A percentile compares a stretch with the other conserved stretches of the same genome.
Evolutionary conservation across 768 basidiomycete species (phyloP).

Genomic region (Lactarius quietus): DNA sequence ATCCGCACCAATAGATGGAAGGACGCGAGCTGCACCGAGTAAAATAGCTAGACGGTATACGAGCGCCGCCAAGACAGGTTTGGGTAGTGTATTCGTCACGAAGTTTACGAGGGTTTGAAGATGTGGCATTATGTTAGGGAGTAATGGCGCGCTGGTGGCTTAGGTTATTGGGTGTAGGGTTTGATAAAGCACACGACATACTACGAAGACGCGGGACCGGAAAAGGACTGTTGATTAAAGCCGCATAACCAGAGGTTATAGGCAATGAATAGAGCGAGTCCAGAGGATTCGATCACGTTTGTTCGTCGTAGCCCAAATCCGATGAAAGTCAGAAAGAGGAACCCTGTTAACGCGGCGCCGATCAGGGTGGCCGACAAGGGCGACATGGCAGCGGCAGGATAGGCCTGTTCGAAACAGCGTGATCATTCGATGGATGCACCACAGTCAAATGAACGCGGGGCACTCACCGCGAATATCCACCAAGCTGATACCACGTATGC

Average conservation of each 20-base stretch:
- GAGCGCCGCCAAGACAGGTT: constrained; percentile 76
- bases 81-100: constrained; percentile 80
- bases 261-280: constrained; percentile 83
- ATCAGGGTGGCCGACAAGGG: constrained; percentile 87
- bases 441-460: background rate
- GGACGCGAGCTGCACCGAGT: constrained; percentile 75
- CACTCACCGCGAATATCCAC: constrained; percentile 79
- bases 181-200: constrained; percentile 38
- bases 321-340: constrained; percentile 87
- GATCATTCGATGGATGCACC: background rate
- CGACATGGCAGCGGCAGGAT: constrained; percentile 77
- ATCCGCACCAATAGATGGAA: constrained; percentile 81
- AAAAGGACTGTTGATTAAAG: constrained; percentile 68
- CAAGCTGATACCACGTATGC: constrained; percentile 80
- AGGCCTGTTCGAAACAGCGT: constrained; percentile 47
- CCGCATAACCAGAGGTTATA: constrained; percentile 91
- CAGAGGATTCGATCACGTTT: constrained; percentile 89
- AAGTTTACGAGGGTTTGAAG: constrained; percentile 77
- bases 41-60: constrained; percentile 77
- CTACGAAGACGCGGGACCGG: constrained; percentile 75
- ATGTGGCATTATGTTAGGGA: constrained; percentile 78
- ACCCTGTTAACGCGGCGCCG: constrained; percentile 82
- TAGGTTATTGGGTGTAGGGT: background rate
- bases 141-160: constrained; percentile 57
- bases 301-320: constrained; percentile 86